Base-by-base conservation (phyloP, 495 filamentous ascomycete species). In the Aspergillus conjunctus region DNA sequence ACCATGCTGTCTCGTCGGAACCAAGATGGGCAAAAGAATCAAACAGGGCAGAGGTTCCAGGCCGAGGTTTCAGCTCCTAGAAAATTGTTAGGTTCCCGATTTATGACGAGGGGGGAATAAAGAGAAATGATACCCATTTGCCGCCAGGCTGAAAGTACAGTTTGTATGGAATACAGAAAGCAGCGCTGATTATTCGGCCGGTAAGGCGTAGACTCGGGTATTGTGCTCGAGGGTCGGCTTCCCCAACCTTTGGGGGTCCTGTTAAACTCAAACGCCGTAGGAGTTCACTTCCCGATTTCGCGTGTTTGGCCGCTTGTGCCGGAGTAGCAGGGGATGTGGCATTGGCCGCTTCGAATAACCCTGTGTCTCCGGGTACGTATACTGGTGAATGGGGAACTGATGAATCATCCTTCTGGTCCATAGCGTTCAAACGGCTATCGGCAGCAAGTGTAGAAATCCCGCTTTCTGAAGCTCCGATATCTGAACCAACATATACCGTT, bases 21-120 rank as follows among this genome's bases (percentile, higher is more conserved):
- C 90, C 89, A 22, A 97, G 83, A 72, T 93, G 87, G 17, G 87
- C 85, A 66, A 97, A 89, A 32, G 91, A 89, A 71, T 96, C 92
- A 72, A 93, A 93, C 22, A 97, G 79, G 18, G 93, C 91, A 5
- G 93, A 95, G 39, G 90, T 91, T 53, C 93, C 93, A 32, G 87
- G 86, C 46, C 92, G 89, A 59, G 87, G 77, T 66, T 84, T 86
- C 60, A 96, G 74, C 70, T 88, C 85, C 88, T 91, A 69, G 33
- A 53, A 32, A 22, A 11, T 14, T 20, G 39, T 53, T 30, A 50
- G 53, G 55, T 56, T 53, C n/a, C 7, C 17, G 5, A 51, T 49
- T 3, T 43, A 30, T 33, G 12, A 12, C 41, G 30, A 14, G n/a
- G 32, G 39, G 12, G 4, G 14, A 12, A 18, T 31, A 15, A 51